Conservation (phyloP, 257 asterid genomes). For the Schizonepeta tenuifolia region DNA sequence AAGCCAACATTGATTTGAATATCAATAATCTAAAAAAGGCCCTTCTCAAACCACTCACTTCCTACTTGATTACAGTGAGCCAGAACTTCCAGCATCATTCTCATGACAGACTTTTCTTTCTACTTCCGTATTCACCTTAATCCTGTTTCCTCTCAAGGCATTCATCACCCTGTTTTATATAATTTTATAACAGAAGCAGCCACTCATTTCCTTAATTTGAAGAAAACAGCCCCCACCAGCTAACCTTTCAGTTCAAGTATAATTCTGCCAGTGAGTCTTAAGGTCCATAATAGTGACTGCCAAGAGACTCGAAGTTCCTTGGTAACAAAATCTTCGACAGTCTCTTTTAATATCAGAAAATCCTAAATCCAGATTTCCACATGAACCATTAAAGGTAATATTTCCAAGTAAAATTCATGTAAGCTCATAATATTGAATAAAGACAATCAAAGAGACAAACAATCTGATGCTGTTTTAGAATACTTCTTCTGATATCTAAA, state of each 20-base stretch:
- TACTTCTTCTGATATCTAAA: neutral
- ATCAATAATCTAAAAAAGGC: constrained; percentile 2
- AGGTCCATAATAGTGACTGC: constrained; percentile 8
- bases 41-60: constrained; percentile 16
- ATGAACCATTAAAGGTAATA: neutral
- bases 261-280: constrained; percentile 1
- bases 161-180: neutral
- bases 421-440: constrained; percentile 4
- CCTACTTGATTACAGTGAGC: constrained; percentile 8
- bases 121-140: constrained; percentile 6
- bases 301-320: neutral
- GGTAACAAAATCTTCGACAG: neutral
- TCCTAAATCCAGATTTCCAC: constrained; percentile 5
- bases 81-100: neutral
- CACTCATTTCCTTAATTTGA: neutral
- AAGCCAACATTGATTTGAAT: constrained; percentile 12
- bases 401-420: constrained; percentile 5
- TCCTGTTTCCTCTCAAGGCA: neutral
- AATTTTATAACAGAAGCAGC: neutral
- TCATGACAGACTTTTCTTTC: constrained; percentile 11
- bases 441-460: constrained; percentile 13
- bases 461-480: constrained; percentile 16
- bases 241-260: constrained; percentile 13
- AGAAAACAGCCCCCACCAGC: constrained; percentile 14
- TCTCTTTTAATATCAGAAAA: constrained; percentile 3